Base-by-base conservation (phyloP, 768 basidiomycete species). In the Lyophyllum shimeji region DNA sequence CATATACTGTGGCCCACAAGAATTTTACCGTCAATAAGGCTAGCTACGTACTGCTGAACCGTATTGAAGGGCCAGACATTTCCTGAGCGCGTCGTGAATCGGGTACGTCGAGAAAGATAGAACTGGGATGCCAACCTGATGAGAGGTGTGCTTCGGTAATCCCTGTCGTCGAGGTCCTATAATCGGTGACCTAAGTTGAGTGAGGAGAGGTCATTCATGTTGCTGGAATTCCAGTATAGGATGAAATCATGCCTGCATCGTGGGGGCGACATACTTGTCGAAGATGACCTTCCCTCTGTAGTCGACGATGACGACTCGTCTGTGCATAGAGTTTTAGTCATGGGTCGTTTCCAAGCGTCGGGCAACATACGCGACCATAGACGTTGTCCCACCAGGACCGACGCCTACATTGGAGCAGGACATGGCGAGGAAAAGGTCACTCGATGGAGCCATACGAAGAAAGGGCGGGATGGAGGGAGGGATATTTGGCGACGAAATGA, bases 1-100 rank as follows among this genome's bases (percentile, higher is more conserved):
- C 90, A 93, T 15, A 92, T 74, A 65, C 82, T 76, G 69, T 93
- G 87, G 18, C 91, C 90, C 24, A 93, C 82, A 46, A 92, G 69
- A 37, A 88, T 76, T 67, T 88, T 90, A 51, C 82, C 86, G 65
- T 82, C 81, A 61, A 93, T 81, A 57, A 86, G 69, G 52, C 77
- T 81, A 1, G 87, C 85, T 39, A 90, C 82, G 31, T 76, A 71
- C 60, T 79, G 81, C 64, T 93, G 91, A 27, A 91, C 82, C n/a
- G 72, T 73, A 44, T 74, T 71, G 65, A 93, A 93, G 4, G 74
- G 62, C 67, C 72, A 69, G 46, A 85, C 78, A 58, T 82, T 74
- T 24, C 71, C 84, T 85, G 67, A 29, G 47, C 20, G 17, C 43
- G 56, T 18, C 7, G 46, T 31, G 18, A 43, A 49, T 31, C 53